A percentile compares a stretch with the other conserved stretches of the same genome.
Evolutionary conservation across 1,139 yeast genomes (phyloP).

Genomic region (Scheffersomyces cryptocercus): DNA sequence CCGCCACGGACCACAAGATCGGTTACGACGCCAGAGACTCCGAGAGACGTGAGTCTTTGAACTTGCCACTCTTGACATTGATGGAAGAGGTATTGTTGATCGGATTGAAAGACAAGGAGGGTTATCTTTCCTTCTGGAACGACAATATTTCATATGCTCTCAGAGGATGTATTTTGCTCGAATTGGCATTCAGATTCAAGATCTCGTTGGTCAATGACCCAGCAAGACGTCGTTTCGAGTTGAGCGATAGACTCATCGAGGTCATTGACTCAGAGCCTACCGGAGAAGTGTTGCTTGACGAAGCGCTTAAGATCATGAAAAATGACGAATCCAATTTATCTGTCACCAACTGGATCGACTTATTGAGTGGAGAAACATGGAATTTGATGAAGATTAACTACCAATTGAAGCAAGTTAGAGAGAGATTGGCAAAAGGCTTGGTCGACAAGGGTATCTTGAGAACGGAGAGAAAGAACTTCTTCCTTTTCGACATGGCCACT

Average conservation of each 20-base stretch:
- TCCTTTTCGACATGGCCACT: slow-evolving; percentile 96
- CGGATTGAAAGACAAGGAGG: slow-evolving; percentile 95
- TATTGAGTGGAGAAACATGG: slow-evolving; percentile 96
- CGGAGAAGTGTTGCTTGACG: slow-evolving; percentile 94
- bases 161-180: slow-evolving; percentile 91
- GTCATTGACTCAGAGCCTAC: slow-evolving; percentile 85
- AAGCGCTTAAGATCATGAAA: slow-evolving; percentile 87
- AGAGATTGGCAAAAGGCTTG: slow-evolving; percentile 91
- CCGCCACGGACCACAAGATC: slow-evolving; percentile 52
- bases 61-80: slow-evolving; percentile 73
- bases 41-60: slow-evolving; percentile 45
- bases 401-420: slow-evolving; percentile 96
- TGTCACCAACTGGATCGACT: slow-evolving; percentile 91
- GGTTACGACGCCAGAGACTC: slow-evolving; percentile 84
- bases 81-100: slow-evolving; percentile 95
- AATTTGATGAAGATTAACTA: slow-evolving; percentile 90
- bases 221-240: slow-evolving; percentile 85
- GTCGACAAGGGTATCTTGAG: slow-evolving; percentile 97
- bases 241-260: slow-evolving; percentile 84
- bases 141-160: slow-evolving; percentile 95
- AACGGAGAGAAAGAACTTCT: slow-evolving; percentile 92
- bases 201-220: slow-evolving; percentile 91
- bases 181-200: slow-evolving; percentile 86
- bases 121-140: slow-evolving; percentile 96
- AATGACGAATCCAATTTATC: slow-evolving; percentile 77